Evolutionary conservation across 2,329 filamentous ascomycete species (phyloP).

Genomic region (Drechslerella dactyloides): DNA sequence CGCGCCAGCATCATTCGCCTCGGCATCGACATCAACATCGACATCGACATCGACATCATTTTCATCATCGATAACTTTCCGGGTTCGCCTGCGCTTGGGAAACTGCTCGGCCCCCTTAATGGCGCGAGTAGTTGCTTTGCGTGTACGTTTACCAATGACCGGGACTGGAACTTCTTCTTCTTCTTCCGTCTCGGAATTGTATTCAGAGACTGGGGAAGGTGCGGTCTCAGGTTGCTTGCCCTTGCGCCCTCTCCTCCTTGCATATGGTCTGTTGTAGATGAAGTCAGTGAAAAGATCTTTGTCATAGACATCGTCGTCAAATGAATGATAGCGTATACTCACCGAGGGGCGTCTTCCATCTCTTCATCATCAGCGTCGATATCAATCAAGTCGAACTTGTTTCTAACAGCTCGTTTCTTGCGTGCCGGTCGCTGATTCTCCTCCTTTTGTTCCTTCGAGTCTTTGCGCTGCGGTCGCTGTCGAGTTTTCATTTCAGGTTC

Average conservation of each 20-base stretch:
- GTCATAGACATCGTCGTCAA: background rate
- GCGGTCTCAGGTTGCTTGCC: constrained; percentile 19
- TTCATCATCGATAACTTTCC: constrained; percentile 6
- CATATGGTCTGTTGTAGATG: background rate
- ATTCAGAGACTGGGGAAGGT: constrained; percentile 41
- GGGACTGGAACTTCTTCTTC: constrained; percentile 16
- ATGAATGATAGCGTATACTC: constrained; percentile 11
- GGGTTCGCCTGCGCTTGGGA: constrained; percentile 39
- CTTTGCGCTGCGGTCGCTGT: constrained; percentile 11
- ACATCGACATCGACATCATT: no score
- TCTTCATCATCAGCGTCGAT: constrained; percentile 35
- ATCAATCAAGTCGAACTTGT: constrained; percentile 14
- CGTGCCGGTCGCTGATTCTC: constrained; percentile 10
- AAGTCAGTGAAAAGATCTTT: background rate
- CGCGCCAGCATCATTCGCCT: constrained; percentile 19
- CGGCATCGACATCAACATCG: background rate
- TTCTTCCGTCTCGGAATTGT: constrained; percentile 36
- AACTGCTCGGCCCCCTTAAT: constrained; percentile 48
- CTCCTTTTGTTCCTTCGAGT: constrained; percentile 23
- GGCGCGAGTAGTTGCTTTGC: constrained; percentile 43
- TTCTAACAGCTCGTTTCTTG: constrained; percentile 14
- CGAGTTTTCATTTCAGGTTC: background rate
- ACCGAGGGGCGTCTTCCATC: constrained; percentile 32
- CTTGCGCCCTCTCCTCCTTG: constrained; percentile 16
- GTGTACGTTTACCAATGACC: constrained; percentile 37